Conservation (phyloP, 2,329 filamentous ascomycete genomes). For the Fragosphaeria purpurea region DNA sequence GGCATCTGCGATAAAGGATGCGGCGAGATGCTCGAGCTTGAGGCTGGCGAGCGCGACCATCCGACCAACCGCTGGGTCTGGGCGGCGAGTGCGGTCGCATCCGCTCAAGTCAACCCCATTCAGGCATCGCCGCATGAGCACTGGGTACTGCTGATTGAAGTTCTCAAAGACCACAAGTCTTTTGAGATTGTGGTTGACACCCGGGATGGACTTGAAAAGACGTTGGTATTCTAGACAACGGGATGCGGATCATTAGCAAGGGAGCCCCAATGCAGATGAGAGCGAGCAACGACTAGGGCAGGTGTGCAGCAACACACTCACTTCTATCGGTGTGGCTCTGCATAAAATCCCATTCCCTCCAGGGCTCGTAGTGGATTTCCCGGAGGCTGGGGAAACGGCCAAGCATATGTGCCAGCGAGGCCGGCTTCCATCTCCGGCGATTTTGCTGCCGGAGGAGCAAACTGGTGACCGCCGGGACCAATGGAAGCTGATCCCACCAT, state of each 20-base stretch:
- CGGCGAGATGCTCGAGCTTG: conserved; percentile 20
- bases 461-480: conserved; percentile 19
- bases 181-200: conserved; percentile 11
- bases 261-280: conserved; percentile 1
- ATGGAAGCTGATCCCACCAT: conserved; percentile 19
- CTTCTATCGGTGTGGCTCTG: conserved; percentile 11
- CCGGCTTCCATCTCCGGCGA: conserved; percentile 21
- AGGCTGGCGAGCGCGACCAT: conserved; percentile 17
- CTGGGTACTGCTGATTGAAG: conserved; percentile 22
- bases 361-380: conserved; percentile 23
- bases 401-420: conserved; percentile 20
- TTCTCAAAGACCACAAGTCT: conserved; percentile 21
- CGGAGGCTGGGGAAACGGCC: conserved; percentile 20
- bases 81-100: background rate
- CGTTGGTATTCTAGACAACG: too few relatives aligned
- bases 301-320: conserved; percentile 11
- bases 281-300: conserved; percentile 10
- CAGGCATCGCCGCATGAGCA: conserved; percentile 10
- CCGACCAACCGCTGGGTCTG: conserved; percentile 15
- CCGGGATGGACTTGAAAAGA: background rate
- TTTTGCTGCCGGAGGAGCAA: conserved; percentile 24
- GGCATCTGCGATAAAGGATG: conserved; percentile 22
- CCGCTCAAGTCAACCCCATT: background rate
- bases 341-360: conserved; percentile 19
- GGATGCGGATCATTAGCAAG: too few relatives aligned